Evolutionary conservation across 768 basidiomycete species (phyloP).

Genomic region (Pisolithus tinctorius): DNA sequence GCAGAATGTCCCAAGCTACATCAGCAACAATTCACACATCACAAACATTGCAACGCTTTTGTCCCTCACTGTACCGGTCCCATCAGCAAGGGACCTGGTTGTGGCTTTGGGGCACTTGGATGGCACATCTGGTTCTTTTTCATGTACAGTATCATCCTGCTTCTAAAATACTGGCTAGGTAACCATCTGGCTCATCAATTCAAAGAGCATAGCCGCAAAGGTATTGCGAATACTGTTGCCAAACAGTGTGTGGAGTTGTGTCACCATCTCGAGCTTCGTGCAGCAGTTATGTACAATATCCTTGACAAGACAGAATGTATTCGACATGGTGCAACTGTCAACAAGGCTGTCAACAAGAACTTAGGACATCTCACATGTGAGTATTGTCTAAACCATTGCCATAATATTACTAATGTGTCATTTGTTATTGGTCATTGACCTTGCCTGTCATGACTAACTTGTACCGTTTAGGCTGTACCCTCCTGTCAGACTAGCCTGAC

Average conservation of each 20-base stretch:
- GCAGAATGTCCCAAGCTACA: no score
- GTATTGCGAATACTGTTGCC: slow-evolving; percentile 95
- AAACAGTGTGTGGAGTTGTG: slow-evolving; percentile 99
- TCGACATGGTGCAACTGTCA: slow-evolving; percentile 91
- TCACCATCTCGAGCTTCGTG: slow-evolving; percentile 93
- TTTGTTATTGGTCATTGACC: no score
- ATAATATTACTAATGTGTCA: slow-evolving; percentile 4
- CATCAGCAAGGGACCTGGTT: slow-evolving; percentile 97
- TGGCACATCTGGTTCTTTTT: slow-evolving; percentile 99
- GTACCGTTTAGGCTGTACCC: no score
- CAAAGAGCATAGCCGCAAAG: slow-evolving; percentile 94
- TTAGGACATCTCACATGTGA: slow-evolving; percentile 91
- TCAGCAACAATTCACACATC: no score
- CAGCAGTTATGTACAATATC: slow-evolving; percentile 99
- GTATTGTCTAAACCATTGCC: slow-evolving; percentile 15
- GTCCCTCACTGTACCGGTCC: no score
- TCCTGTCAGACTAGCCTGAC: no score
- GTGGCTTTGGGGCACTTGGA: slow-evolving; percentile 99
- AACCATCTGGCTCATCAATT: slow-evolving; percentile 97
- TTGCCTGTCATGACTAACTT: no score
- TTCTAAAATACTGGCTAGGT: slow-evolving; percentile 95
- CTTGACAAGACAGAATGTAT: slow-evolving; percentile 99
- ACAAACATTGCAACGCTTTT: no score
- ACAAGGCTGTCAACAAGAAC: slow-evolving; percentile 99
- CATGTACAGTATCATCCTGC: slow-evolving; percentile 96